Evolutionary conservation across 768 basidiomycete genomes (phyloP).

Genomic region (Pilatotrama ljubarskyi): DNA sequence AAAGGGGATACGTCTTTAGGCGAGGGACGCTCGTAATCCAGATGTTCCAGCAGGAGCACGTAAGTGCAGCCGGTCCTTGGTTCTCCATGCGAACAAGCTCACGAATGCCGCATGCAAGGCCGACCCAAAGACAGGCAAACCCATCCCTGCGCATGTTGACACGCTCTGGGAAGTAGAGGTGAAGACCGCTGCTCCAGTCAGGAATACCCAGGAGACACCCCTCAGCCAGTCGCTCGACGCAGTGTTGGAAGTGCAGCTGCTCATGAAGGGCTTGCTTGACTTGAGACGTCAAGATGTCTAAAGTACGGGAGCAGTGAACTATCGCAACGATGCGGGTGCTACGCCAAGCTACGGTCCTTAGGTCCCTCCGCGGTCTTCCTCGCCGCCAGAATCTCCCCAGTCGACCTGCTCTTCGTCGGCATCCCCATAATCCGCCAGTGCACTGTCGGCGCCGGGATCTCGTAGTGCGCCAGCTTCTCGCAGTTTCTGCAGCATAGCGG

Average conservation of each 20-base stretch:
- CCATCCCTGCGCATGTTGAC: conserved; percentile 75
- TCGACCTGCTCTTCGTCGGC: conserved; percentile 49
- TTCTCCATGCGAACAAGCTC: not conserved
- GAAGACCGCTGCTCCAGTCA: conserved; percentile 76
- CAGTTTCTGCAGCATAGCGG: conserved; percentile 44
- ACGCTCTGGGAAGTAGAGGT: conserved; percentile 90
- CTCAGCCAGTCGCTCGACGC: conserved; percentile 70
- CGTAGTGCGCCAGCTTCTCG: conserved; percentile 36
- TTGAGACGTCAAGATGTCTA: conserved; percentile 72
- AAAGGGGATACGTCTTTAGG: conserved; percentile 76
- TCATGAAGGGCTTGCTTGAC: conserved; percentile 85
- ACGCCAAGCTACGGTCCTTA: not conserved
- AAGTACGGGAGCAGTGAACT: not conserved
- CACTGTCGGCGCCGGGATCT: conserved; percentile 20
- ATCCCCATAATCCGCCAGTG: conserved; percentile 26
- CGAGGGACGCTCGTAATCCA: conserved; percentile 70
- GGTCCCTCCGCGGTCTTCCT: conserved; percentile 25
- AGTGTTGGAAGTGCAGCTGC: conserved; percentile 74
- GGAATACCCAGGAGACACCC: conserved; percentile 76
- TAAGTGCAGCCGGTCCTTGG: conserved; percentile 28
- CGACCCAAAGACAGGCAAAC: conserved; percentile 72
- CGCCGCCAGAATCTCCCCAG: conserved; percentile 49
- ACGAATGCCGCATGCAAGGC: too few species aligned
- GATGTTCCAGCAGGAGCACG: conserved; percentile 87
- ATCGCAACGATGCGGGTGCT: not conserved